Evolutionary conservation across 345 rosid species (phyloP).

Genomic region (Populus ilicifolia): DNA sequence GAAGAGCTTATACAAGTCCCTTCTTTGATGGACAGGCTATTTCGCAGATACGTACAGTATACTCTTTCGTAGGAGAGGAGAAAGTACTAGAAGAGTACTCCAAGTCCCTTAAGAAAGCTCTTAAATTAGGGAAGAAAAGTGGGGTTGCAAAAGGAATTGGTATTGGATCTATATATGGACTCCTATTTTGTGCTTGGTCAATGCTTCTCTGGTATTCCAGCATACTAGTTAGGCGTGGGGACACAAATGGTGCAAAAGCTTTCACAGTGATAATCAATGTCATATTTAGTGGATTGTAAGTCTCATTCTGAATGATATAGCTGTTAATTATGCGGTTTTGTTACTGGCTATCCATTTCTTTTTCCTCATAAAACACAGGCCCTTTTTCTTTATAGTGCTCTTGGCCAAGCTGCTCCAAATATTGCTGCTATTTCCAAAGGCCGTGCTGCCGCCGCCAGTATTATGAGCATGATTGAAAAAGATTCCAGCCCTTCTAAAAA

Average conservation of each 20-base stretch:
- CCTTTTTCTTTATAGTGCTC: slow-evolving; percentile 43
- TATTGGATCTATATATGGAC: slow-evolving; percentile 62
- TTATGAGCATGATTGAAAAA: slow-evolving; percentile 43
- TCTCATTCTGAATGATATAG: not conserved
- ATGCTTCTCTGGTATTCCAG: slow-evolving; percentile 80
- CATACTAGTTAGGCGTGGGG: slow-evolving; percentile 59
- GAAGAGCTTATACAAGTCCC: not conserved
- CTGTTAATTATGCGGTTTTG: not conserved
- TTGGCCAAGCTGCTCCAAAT: slow-evolving; percentile 78
- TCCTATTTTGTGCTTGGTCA: slow-evolving; percentile 73
- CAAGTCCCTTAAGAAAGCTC: slow-evolving; percentile 46
- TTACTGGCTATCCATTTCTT: not conserved
- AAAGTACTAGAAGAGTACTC: slow-evolving; percentile 61
- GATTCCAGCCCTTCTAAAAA: slow-evolving; percentile 24
- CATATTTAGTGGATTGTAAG: slow-evolving; percentile 84
- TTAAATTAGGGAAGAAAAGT: slow-evolving; percentile 54
- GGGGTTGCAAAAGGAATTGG: slow-evolving; percentile 78
- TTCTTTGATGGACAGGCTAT: slow-evolving; percentile 39
- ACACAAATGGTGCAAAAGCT: slow-evolving; percentile 68
- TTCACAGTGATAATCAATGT: slow-evolving; percentile 74
- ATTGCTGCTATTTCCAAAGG: slow-evolving; percentile 75
- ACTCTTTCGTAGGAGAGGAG: slow-evolving; percentile 76
- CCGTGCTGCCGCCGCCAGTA: slow-evolving; percentile 60
- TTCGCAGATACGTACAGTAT: slow-evolving; percentile 72
- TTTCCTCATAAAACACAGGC: slow-evolving; percentile 12